phyloP scores from a whole-genome alignment of 192 early-diverging fungal genomes.

The Endogone sp. region DNA sequence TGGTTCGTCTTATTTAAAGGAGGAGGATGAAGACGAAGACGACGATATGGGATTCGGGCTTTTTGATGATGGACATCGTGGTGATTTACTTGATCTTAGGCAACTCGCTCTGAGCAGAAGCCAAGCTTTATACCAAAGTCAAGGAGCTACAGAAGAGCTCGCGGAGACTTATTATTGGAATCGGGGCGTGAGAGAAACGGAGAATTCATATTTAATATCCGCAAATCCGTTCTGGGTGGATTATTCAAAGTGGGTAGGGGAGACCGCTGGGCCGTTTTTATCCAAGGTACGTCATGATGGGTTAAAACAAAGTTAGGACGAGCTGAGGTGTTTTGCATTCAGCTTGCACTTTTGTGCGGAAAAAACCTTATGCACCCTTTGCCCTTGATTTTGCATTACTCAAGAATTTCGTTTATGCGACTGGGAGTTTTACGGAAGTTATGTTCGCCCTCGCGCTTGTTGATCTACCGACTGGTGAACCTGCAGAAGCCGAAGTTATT shows the following conservation, averaged over 20 bases:
- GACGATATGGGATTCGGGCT: not conserved
- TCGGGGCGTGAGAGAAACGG: not conserved
- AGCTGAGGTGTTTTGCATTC: not conserved
- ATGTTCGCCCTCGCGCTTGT: constrained; percentile 35
- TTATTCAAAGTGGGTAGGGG: constrained; percentile 25
- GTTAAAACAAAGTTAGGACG: too few species aligned
- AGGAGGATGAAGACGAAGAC: constrained; percentile 11
- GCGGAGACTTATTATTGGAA: constrained; percentile 32
- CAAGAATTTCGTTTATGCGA: constrained; percentile 37
- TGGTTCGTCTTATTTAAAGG: not conserved
- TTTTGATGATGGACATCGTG: not conserved
- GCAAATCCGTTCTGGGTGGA: constrained; percentile 43
- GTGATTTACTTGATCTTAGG: not conserved
- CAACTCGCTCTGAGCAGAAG: not conserved
- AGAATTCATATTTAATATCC: not conserved
- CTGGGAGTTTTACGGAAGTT: constrained; percentile 20
- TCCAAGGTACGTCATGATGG: constrained; percentile 27
- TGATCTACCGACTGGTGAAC: constrained; percentile 26
- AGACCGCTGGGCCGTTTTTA: constrained; percentile 22
- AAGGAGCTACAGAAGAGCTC: constrained; percentile 32
- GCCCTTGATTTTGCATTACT: not conserved
- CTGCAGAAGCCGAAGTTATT: constrained; percentile 13
- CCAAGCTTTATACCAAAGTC: constrained; percentile 1
- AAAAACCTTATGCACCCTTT: not conserved
- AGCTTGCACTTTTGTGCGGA: too few species aligned